Evolutionary conservation across 805 yeast genomes (phyloP), one percentile per base, ranked within the genome.

Genomic region (Priceomyces carsonii): DNA sequence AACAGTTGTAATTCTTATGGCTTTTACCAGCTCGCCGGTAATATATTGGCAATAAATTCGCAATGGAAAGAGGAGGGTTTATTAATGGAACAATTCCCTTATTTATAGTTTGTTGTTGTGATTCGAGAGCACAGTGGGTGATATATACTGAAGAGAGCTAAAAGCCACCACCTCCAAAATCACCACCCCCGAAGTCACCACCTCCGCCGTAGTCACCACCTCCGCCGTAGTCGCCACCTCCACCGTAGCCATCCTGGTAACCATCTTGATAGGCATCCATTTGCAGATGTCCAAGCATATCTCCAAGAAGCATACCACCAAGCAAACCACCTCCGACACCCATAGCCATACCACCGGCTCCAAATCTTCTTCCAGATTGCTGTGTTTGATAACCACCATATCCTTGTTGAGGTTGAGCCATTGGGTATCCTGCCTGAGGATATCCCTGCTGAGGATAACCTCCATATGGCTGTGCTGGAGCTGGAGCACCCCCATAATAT

Each of bases 261-360:
- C 64, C 66, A 46, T 69, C 57, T 51, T 64, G 46, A 51, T 63
- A 43, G 40, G 63, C 51, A 38, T 52, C 47, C 36, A 57, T 33
- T 41, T 52, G 39, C 36, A 51, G 55, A 25, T 56, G 54, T 26
- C 56, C 45, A 12, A 51, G 17, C 29, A 26, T 53, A 23, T 69
- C 62, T 6, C 72, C 73, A 28, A 79, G 48, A 44, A 79, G 47
- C 59, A 74, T 59, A 29, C 85, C 86, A 38, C 85, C 86, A 6
- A 80, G 49, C 36, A 80, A 54, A 57, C 87, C 88, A 35, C 69
- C 74, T 12, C 71, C 71, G 2, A 62, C 61, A 40, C 72, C 74
- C 57, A 67, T 39, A 18, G 68, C 69, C 62, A 79, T 72, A 35
- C 81, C 82, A 24, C 60, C 53, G 10, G 55, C 48, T 8, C 76